A percentile compares a stretch with the other conserved stretches of the same genome.
Conservation (phyloP, 2,329 filamentous ascomycete genomes). For the Penicillium crustosum region DNA sequence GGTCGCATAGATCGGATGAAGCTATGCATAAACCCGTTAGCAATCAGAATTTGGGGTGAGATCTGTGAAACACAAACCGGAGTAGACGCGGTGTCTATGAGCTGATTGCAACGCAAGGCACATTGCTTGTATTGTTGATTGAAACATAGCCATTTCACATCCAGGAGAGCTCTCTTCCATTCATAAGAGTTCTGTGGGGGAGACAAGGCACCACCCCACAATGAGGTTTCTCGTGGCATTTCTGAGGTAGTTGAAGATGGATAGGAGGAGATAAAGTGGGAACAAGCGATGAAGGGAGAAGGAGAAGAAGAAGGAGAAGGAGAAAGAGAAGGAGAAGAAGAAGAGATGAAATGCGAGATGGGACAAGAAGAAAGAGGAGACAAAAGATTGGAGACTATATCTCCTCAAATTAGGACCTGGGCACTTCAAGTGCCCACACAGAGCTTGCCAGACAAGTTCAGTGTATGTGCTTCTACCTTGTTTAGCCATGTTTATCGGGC, state of each 20-base stretch:
- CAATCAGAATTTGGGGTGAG: not conserved
- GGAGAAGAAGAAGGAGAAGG: not conserved
- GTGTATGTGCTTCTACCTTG: not conserved
- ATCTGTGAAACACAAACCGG: constrained; percentile 26
- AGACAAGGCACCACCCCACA: constrained; percentile 18
- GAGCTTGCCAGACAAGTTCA: not conserved
- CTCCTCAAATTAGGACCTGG: not conserved
- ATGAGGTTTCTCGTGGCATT: constrained; percentile 9
- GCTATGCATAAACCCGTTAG: constrained; percentile 25
- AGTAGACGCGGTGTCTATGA: constrained; percentile 28
- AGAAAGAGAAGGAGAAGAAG: not conserved
- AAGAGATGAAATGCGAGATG: not conserved
- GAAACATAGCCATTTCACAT: constrained; percentile 39
- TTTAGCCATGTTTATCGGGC: not conserved
- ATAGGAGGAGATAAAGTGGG: too few species aligned
- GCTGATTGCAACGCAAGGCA: constrained; percentile 31
- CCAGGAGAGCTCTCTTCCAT: constrained; percentile 36
- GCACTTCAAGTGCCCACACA: not conserved
- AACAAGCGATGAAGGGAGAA: not conserved
- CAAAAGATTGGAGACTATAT: not conserved
- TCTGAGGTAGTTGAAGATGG: not conserved
- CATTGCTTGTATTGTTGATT: constrained; percentile 45
- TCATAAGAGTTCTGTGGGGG: constrained; percentile 26
- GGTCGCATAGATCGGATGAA: constrained; percentile 35
- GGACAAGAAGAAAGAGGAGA: not conserved